Percentiles rank a stretch among this genome's conserved stretches.
Conservation (phyloP, 768 basidiomycete genomes). For the Suillus subluteus region DNA sequence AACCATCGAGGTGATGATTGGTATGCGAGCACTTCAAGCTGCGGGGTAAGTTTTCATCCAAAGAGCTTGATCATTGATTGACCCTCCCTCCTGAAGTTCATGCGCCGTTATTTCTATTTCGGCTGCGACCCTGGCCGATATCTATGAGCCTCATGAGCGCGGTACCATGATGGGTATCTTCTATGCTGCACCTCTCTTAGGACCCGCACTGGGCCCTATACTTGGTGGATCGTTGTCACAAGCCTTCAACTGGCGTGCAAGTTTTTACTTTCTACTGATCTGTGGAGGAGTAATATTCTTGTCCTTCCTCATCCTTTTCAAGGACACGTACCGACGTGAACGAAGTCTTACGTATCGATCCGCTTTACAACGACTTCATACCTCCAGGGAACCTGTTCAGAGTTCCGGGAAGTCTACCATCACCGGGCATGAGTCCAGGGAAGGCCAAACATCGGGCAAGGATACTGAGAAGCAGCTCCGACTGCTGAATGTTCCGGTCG, state of each 20-base stretch:
- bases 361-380: conserved; percentile 51
- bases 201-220: conserved; percentile 70
- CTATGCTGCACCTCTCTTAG: conserved; percentile 81
- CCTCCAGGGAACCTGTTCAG: conserved; percentile 25
- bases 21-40: conserved; percentile 69
- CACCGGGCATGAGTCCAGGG: conserved; percentile 13
- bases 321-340: conserved; percentile 82
- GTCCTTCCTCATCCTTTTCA: conserved; percentile 69
- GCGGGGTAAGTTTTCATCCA: conserved; percentile 48
- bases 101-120: conserved; percentile 73
- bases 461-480: conserved; percentile 19
- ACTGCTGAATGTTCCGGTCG: conserved; percentile 30
- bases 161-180: conserved; percentile 83
- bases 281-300: conserved; percentile 57
- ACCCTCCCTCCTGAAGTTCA: conserved; percentile 42
- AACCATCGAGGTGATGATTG: conserved; percentile 60
- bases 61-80: conserved; percentile 8
- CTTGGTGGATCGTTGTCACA: conserved; percentile 71
- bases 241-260: conserved; percentile 74
- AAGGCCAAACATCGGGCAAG: conserved; percentile 18
- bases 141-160: conserved; percentile 73
- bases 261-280: conserved; percentile 82
- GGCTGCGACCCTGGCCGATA: conserved; percentile 77
- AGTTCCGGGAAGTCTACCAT: conserved; percentile 25
- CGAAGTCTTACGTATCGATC: conserved; percentile 81